Evolutionary conservation across 2,329 filamentous ascomycete genomes (phyloP).

Genomic region (Diplodia sapinea): DNA sequence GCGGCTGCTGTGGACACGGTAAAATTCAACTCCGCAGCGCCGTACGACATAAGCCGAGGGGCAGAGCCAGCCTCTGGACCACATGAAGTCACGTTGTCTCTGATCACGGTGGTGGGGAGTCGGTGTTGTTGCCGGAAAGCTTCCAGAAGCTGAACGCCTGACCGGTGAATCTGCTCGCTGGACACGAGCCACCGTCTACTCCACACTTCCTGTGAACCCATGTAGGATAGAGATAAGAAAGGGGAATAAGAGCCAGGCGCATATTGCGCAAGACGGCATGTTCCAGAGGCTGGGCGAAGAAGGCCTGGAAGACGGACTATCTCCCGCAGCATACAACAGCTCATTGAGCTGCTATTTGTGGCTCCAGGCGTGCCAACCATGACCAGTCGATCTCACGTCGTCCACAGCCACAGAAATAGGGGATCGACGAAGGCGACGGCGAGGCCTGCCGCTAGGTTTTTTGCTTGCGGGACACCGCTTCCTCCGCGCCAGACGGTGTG

Average conservation of each 20-base stretch:
- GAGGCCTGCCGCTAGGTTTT: not conserved
- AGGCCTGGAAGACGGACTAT: slow-evolving; percentile 1
- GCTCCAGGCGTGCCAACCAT: not conserved
- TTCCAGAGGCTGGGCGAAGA: slow-evolving; percentile 11
- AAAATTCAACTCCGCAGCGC: not conserved
- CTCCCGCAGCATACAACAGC: no score
- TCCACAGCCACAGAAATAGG: not conserved
- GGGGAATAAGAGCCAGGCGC: slow-evolving; percentile 10
- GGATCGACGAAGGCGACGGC: not conserved
- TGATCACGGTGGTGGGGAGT: not conserved
- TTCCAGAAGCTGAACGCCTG: not conserved
- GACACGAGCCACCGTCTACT: slow-evolving; percentile 11
- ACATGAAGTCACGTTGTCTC: not conserved
- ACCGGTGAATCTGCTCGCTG: not conserved
- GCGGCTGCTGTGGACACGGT: slow-evolving; percentile 4
- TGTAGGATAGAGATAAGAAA: not conserved
- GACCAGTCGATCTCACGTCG: not conserved
- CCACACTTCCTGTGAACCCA: not conserved
- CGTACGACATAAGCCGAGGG: slow-evolving; percentile 1
- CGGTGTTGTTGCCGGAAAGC: not conserved
- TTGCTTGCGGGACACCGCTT: not conserved
- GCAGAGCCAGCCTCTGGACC: not conserved
- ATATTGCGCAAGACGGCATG: slow-evolving; percentile 13
- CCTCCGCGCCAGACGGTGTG: not conserved
- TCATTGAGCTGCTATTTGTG: not conserved